Conservation (phyloP, 1,284 basidiomycete species). For the Bondarzewia mesenterica region DNA sequence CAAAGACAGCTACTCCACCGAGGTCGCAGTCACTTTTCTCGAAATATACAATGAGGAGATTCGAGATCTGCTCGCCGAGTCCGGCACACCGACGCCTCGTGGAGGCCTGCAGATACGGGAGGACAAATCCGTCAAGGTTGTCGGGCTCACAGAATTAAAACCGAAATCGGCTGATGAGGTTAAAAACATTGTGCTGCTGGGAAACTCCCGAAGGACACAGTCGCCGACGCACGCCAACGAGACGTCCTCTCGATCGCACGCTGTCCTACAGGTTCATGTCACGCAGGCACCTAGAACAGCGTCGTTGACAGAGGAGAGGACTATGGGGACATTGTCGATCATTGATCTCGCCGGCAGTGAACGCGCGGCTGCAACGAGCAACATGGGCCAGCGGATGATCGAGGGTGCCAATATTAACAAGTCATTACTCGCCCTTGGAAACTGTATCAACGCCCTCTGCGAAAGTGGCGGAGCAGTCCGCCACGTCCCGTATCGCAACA, state of each 20-base stretch:
- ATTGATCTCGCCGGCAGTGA: constrained; percentile 96
- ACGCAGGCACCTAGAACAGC: constrained; percentile 81
- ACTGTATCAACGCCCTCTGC: constrained; percentile 95
- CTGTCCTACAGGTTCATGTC: constrained; percentile 91
- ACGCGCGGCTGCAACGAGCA: constrained; percentile 87
- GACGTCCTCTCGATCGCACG: constrained; percentile 92
- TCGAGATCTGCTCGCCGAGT: constrained; percentile 83
- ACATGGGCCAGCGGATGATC: constrained; percentile 96
- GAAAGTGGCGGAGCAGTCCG: constrained; percentile 77
- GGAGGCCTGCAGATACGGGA: constrained; percentile 90
- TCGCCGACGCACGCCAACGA: constrained; percentile 92
- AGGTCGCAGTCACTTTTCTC: constrained; percentile 88
- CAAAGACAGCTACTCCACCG: constrained; percentile 72
- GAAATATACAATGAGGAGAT: constrained; percentile 99
- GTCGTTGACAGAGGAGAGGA: constrained; percentile 69
- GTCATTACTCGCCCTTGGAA: constrained; percentile 89
- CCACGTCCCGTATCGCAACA: constrained; percentile 93
- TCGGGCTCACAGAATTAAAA: constrained; percentile 72
- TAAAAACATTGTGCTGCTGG: constrained; percentile 82
- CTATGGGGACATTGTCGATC: constrained; percentile 86
- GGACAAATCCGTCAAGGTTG: constrained; percentile 86
- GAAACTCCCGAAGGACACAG: constrained; percentile 83
- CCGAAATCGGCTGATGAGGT: constrained; percentile 86
- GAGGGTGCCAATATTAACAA: constrained; percentile 99
- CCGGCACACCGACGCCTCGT: constrained; percentile 53